Evolutionary conservation across 352 stramenopile species (phyloP).

Genomic region (Plasmopara viticola): DNA sequence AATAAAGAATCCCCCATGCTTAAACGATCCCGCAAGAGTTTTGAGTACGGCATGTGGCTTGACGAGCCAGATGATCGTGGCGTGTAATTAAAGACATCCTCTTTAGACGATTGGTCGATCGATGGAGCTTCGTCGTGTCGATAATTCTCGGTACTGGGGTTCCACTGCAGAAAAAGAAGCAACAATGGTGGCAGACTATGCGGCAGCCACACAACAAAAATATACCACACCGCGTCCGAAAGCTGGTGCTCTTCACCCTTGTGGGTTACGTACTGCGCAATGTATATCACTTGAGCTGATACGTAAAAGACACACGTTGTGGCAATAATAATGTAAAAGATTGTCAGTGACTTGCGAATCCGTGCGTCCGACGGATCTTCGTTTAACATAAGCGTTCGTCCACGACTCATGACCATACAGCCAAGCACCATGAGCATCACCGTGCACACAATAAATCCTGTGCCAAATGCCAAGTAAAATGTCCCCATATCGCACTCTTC

Average conservation of each 20-base stretch:
- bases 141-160: slow-evolving; percentile 66
- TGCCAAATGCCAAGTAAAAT: slow-evolving; percentile 73
- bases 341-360: slow-evolving; percentile 80
- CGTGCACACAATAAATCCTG: slow-evolving; percentile 78
- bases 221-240: slow-evolving; percentile 80
- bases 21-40: slow-evolving; percentile 54
- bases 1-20: slow-evolving; percentile 75
- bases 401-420: slow-evolving; percentile 83
- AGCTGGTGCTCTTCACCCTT: slow-evolving; percentile 52
- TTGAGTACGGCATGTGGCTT: slow-evolving; percentile 80
- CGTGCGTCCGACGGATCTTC: slow-evolving; percentile 76
- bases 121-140: slow-evolving; percentile 53
- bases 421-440: slow-evolving; percentile 80
- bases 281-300: slow-evolving; percentile 84
- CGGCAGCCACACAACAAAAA: slow-evolving; percentile 83
- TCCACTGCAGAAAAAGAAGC: slow-evolving; percentile 83
- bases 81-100: slow-evolving; percentile 82
- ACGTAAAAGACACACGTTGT: slow-evolving; percentile 84
- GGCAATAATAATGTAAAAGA: slow-evolving; percentile 85
- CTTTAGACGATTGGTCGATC: slow-evolving; percentile 65
- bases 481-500: slow-evolving; percentile 69
- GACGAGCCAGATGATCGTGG: slow-evolving; percentile 69
- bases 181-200: slow-evolving; percentile 67
- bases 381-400: slow-evolving; percentile 79
- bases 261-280: slow-evolving; percentile 73